Evolutionary conservation across 192 early-diverging fungal genomes (phyloP), one percentile per base, ranked within the genome.

Genomic region (Geranomyces michiganensis): DNA sequence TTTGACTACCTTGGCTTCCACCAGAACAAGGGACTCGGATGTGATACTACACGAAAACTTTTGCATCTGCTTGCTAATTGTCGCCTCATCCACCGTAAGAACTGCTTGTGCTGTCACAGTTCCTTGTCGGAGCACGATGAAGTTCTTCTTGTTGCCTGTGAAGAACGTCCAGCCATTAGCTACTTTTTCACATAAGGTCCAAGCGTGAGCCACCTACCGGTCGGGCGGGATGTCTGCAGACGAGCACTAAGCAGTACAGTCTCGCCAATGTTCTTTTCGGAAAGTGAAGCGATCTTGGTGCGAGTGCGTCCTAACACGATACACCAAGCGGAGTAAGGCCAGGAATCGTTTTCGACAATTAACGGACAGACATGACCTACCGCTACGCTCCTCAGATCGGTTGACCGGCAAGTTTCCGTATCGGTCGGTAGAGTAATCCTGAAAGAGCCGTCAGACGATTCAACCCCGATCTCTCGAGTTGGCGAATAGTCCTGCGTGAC

Each of bases 61-160:
- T 67, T 96, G 84, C 94, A 99, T 97, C 59, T 93, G 87, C 85
- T 96, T 96, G 90, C 94, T 96, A 71, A 96, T 83, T 9, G 75
- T 83, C 26, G 81, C 71, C 19, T 85, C 88, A 71, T 96, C 84
- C 46, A 85, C 87, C 17, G 84, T 72, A 27, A 98, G 67, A 56
- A 99, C 83, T 33, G 88, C 93, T 82, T 99, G 97, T 53, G 93
- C 92, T n/a, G 95, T 99, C 45, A 83, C 82, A 33, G 87, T 88
- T 55, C 85, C 82, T 78, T 98, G 94, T 59, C 97, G 91, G 65
- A 99, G 81, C 29, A 90, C 90, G 66, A 99, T 79, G 81, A 99
- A 99, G 74, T 90, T 91, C 84, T 93, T 89, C 78, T 95, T 95
- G 71, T 79, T 78, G 31, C 90, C 88, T 41, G 36, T 41, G 36